Base-by-base conservation (phyloP, 306 rosid genomes). In the Quercus cerris region DNA sequence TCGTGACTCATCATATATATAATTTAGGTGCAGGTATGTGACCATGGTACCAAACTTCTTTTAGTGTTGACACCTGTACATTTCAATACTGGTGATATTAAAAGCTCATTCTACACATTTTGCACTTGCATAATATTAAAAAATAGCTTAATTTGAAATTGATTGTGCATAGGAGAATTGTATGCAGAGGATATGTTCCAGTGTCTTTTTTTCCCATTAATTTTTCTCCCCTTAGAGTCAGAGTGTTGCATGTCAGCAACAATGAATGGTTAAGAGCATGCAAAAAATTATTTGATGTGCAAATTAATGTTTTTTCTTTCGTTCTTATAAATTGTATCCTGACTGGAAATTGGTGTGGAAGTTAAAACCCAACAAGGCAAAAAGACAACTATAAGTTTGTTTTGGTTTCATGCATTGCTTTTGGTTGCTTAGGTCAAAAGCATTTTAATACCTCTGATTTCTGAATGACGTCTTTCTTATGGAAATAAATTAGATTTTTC, bases 11-110 rank as follows among this genome's bases (percentile, higher is more conserved):
- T 86, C 99, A 95, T 73, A 31, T 95, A 46, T 95, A 95, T 87
- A 91, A 95, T 84, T 85, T 95, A 82, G 99, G 99, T 67, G 84
- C 98, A 89, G 99, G 99, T 93, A 82, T 27, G 89, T 56, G 77
- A 80, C 25, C 54, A 66, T 80, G 67, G 56, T 70, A 38, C 71
- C 84, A 17, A 56, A 73, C 18, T 58, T 56, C 73, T 82, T 79
- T 61, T 33, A 22, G 17, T 49, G 33, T 52, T 62, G 54, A 63
- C 23, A 56, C 20, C 11, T 17, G 23, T 20, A 28, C 46, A 59
- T 14, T 4, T 14, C 31, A 27, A 0, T 25, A 10, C 17, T 67
- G 51, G 51, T 23, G 38, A 35, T 6, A 33, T 6, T 19, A 35
- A 35, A 17, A 30, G 5, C 49, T 79, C 38, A 15, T 30, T 67